Percentiles rank a stretch among this genome's conserved stretches.
Evolutionary conservation across 148 eudicot species (phyloP).

Genomic region (Nepenthes mirabilis): DNA sequence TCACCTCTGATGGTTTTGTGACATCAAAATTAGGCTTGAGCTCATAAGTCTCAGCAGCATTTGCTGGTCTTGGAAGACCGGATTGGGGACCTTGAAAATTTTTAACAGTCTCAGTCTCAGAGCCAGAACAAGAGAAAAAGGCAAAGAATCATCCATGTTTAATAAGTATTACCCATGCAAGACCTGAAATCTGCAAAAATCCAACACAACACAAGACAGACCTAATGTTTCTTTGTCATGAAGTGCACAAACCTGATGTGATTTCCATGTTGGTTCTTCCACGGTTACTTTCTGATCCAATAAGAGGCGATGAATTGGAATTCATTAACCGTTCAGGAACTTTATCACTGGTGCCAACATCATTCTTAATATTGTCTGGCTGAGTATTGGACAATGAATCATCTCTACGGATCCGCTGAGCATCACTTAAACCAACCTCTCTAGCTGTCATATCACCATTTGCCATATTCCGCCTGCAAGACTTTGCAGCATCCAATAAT

Average conservation of each 20-base stretch:
- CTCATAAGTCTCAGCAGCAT: constrained; percentile 30
- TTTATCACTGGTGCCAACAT: constrained; percentile 18
- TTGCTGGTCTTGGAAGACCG: constrained; percentile 14
- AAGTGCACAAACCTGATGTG: constrained; percentile 15
- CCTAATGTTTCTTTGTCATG: not conserved
- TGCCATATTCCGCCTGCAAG: constrained; percentile 10
- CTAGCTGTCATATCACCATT: constrained; percentile 31
- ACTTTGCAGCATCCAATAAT: constrained; percentile 22
- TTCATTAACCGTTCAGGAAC: constrained; percentile 21
- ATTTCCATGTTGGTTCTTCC: constrained; percentile 21
- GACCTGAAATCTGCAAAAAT: not conserved
- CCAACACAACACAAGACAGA: not conserved
- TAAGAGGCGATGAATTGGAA: constrained; percentile 23
- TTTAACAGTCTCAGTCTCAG: constrained; percentile 8
- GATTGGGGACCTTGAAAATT: constrained; percentile 29
- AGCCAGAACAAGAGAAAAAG: not conserved
- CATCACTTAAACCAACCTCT: constrained; percentile 19
- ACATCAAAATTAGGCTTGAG: constrained; percentile 14
- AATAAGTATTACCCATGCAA: no score
- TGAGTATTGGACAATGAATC: constrained; percentile 9
- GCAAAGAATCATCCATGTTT: not conserved
- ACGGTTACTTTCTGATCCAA: constrained; percentile 22
- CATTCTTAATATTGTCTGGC: constrained; percentile 19
- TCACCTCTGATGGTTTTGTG: no score
- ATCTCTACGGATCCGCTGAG: constrained; percentile 10